Evolutionary conservation across 129 eudicot genomes (phyloP).

Genomic region (Logfia minima): DNA sequence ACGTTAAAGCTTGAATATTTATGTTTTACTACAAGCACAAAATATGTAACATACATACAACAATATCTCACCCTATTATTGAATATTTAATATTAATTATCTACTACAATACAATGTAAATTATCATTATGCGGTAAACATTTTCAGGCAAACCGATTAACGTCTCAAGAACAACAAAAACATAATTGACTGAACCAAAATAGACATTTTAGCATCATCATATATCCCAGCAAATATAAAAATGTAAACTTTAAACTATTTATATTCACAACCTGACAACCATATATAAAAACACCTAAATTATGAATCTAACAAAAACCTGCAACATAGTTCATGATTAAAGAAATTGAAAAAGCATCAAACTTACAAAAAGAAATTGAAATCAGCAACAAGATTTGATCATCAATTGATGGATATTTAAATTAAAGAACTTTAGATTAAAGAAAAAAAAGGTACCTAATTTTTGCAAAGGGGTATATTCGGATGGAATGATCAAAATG

Average conservation of each 20-base stretch:
- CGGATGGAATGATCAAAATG: neutral
- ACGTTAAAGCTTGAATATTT: neutral
- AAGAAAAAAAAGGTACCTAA: constrained; percentile 9
- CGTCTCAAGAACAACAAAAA: neutral
- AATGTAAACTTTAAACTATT: neutral
- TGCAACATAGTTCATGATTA: neutral
- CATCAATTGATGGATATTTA: neutral
- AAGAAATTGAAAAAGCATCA: neutral
- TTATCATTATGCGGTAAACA: neutral
- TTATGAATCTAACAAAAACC: neutral
- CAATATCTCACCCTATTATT: neutral
- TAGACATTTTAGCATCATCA: neutral
- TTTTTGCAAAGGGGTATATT: constrained; percentile 14
- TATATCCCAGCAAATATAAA: neutral
- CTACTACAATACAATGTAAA: neutral
- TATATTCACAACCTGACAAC: neutral
- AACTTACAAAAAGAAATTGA: neutral
- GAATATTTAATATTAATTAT: neutral
- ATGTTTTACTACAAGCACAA: neutral
- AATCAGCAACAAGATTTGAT: neutral
- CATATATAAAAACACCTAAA: neutral
- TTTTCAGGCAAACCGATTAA: neutral
- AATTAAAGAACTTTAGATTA: neutral
- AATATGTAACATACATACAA: neutral
- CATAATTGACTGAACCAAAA: neutral